Evolutionary conservation across 1,139 yeast genomes (phyloP).

Genomic region (Hanseniaspora uvarum): DNA sequence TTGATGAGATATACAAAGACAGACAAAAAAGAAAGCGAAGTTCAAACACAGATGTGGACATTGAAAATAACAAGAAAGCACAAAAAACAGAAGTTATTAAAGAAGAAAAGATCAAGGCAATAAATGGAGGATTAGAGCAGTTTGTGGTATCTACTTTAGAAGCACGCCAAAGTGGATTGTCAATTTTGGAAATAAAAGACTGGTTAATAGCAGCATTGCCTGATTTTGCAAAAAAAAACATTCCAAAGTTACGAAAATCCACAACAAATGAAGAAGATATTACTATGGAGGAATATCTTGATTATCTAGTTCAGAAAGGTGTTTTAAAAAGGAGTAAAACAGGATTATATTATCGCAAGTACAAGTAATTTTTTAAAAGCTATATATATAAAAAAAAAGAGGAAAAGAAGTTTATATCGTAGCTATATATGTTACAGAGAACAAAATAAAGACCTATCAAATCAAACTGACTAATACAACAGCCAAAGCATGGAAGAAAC

Average conservation of each 20-base stretch:
- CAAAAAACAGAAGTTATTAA: not conserved
- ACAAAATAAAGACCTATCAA: constrained; percentile 20
- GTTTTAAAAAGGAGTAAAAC: constrained; percentile 26
- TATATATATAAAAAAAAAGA: not conserved
- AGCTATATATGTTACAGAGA: not conserved
- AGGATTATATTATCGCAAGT: constrained; percentile 20
- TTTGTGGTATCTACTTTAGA: constrained; percentile 16
- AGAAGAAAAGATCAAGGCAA: constrained; percentile 1
- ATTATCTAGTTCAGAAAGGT: constrained; percentile 38
- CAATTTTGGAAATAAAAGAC: constrained; percentile 37
- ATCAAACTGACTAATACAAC: constrained; percentile 1
- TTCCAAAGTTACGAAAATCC: constrained; percentile 20
- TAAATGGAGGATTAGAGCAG: constrained; percentile 20
- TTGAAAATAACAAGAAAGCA: not conserved
- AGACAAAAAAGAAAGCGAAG: not conserved
- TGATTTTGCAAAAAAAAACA: constrained; percentile 39
- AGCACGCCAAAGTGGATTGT: constrained; percentile 17
- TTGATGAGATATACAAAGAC: no score
- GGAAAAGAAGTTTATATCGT: constrained; percentile 16
- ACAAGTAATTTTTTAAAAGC: not conserved
- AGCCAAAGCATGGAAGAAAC: not conserved
- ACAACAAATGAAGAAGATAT: not conserved
- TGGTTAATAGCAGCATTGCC: constrained; percentile 49
- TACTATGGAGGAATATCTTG: constrained; percentile 30
- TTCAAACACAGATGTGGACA: not conserved